These are phyloP conservation scores for Quercus parvula DNA, from an alignment of 306 rosid genomes.

Conservation along the genomic window DNA sequence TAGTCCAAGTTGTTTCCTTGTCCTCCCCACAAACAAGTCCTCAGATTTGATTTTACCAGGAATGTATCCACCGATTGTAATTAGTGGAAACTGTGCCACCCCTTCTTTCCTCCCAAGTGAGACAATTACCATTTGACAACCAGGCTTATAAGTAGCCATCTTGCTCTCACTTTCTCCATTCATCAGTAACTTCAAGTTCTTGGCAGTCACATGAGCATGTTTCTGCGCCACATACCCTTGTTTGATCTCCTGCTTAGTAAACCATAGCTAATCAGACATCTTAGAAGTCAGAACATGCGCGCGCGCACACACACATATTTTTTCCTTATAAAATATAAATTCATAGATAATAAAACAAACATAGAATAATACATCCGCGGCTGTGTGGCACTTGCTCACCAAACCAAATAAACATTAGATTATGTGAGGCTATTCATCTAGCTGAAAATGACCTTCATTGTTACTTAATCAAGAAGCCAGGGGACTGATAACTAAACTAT, in stretches of 20 bases:
- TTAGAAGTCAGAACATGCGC: background rate
- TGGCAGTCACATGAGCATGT: conserved; percentile 62
- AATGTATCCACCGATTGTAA: conserved; percentile 55
- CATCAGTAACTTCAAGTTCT: conserved; percentile 54
- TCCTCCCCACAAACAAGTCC: conserved; percentile 76
- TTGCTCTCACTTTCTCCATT: conserved; percentile 41
- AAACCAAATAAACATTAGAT: background rate
- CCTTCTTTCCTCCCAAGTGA: conserved; percentile 75
- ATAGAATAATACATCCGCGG: background rate
- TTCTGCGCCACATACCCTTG: conserved; percentile 71
- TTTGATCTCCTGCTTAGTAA: conserved; percentile 53
- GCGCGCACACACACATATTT: no score
- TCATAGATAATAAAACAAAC: background rate
- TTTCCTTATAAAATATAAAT: background rate
- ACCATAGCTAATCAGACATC: background rate
- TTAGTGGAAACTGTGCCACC: conserved; percentile 60
- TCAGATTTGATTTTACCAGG: conserved; percentile 74
- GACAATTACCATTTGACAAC: conserved; percentile 44
- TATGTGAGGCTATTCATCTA: background rate
- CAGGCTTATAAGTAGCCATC: conserved; percentile 43
- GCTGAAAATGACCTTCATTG: background rate
- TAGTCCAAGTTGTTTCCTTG: conserved; percentile 67
- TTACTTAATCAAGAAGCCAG: background rate
- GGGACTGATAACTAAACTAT: background rate
- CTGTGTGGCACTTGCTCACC: background rate